A percentile compares a stretch with the other conserved stretches of the same genome.
Evolutionary conservation across 2,329 filamentous ascomycete species (phyloP).

Genomic region (Sordariomycetes sp.): DNA sequence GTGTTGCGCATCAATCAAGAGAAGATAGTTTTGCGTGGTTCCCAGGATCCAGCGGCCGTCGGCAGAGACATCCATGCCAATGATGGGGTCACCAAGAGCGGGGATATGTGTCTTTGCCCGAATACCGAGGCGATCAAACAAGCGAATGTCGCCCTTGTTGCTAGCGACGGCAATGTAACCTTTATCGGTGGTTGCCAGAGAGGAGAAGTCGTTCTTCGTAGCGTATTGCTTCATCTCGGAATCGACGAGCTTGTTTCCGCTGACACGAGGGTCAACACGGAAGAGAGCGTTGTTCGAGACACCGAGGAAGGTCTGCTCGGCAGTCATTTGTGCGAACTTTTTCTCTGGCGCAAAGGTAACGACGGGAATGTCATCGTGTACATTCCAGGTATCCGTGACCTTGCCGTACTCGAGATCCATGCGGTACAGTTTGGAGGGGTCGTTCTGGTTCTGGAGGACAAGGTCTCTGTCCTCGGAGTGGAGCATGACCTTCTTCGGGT

Average conservation of each 20-base stretch:
- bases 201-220: slow-evolving; percentile 96
- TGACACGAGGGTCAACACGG: slow-evolving; percentile 82
- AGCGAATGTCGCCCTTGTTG: slow-evolving; percentile 93
- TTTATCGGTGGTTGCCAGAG: slow-evolving; percentile 88
- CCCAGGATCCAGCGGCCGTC: slow-evolving; percentile 94
- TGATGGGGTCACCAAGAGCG: slow-evolving; percentile 87
- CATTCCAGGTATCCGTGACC: slow-evolving; percentile 96
- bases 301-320: slow-evolving; percentile 90
- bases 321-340: slow-evolving; percentile 97
- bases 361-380: slow-evolving; percentile 92
- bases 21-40: slow-evolving; percentile 87
- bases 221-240: slow-evolving; percentile 89
- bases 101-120: slow-evolving; percentile 97
- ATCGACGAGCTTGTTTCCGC: slow-evolving; percentile 88
- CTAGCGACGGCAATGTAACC: slow-evolving; percentile 95
- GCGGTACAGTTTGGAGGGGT: slow-evolving; percentile 86
- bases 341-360: slow-evolving; percentile 88
- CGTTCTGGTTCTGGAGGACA: slow-evolving; percentile 73
- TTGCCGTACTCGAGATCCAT: slow-evolving; percentile 99
- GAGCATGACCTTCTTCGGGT: slow-evolving; percentile 93
- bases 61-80: slow-evolving; percentile 89
- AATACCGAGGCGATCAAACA: slow-evolving; percentile 93
- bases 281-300: slow-evolving; percentile 89
- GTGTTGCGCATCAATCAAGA: slow-evolving; percentile 86
- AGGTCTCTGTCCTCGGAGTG: slow-evolving; percentile 85